Conservation (phyloP, 2,329 filamentous ascomycete species). For the Lasiodiplodia sp. region DNA sequence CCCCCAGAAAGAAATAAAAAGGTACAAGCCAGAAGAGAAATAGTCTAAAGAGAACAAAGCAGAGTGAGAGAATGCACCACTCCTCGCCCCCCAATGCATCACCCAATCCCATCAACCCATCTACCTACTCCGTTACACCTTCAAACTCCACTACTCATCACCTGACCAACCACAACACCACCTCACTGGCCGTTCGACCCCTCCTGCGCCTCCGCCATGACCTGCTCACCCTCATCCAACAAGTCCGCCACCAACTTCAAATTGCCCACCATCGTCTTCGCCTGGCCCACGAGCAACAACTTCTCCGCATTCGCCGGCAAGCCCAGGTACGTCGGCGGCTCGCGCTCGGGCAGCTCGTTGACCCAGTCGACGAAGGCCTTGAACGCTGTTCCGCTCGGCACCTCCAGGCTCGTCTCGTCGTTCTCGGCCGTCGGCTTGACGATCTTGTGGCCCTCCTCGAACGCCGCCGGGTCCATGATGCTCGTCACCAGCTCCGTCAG, state of each 20-base stretch:
- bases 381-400: constrained; percentile 82
- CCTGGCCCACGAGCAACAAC: constrained; percentile 86
- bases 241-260: constrained; percentile 84
- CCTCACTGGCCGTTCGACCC: neutral
- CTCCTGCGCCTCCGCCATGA: constrained; percentile 70
- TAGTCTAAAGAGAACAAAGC: neutral
- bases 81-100: neutral
- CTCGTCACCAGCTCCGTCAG: constrained; percentile 76
- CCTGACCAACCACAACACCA: neutral
- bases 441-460: constrained; percentile 90
- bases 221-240: constrained; percentile 91
- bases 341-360: constrained; percentile 87
- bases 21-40: neutral
- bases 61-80: neutral
- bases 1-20: neutral
- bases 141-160: neutral
- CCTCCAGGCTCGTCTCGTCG: constrained; percentile 61
- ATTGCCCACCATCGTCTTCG: constrained; percentile 82
- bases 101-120: neutral
- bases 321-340: constrained; percentile 94
- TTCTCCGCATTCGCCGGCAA: constrained; percentile 97
- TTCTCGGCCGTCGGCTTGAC: constrained; percentile 65
- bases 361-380: constrained; percentile 92
- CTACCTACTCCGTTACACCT: neutral
- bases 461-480: constrained; percentile 86